Evolutionary conservation across 805 yeast species (phyloP), one percentile per base, ranked within the genome.

Genomic region (Saccharomycopsis microspora): DNA sequence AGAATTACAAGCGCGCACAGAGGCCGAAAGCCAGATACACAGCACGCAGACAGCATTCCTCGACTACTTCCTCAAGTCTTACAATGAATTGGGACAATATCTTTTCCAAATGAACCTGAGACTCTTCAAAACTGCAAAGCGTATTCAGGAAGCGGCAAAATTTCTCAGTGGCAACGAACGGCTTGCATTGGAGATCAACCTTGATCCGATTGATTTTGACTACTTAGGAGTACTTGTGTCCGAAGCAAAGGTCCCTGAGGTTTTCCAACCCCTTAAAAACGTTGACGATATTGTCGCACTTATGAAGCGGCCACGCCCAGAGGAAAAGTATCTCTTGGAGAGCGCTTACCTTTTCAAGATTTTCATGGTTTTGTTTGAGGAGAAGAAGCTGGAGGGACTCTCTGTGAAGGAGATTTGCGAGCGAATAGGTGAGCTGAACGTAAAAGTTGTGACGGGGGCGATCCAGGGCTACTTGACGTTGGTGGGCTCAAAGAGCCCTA

Each of bases 151-250:
- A 4, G 9, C 35, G 7, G 10, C 40, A 5, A 7, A 19, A 10
- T n/a, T 3, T 28, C 4, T 41, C 29, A 28, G 32, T n/a, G 10
- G 28, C 36, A 34, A 43, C 31, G 34, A 39, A n/a, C 11, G 39
- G 30, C 27, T 47, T 19, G 19, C 47, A 7, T 11, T 39, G 9
- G 54, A 51, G 32, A 51, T 51, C 27, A 46, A 46, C 35, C 36
- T 51, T 3, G 49, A 51, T 11, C 54, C 54, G 4, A 34, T 51
- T 9, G 54, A 51, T 43, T 51, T 42, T 43, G 52, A 47, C 27
- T 51, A 51, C 30, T 35, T 51, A 11, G 42, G 46, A 8, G 28
- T 44, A 5, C 40, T 51, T 7, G 35, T 38, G 8, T 38, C 37
- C 8, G 28, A 19, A 5, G 41, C 42, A 19, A 41, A 19, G n/a